These are phyloP conservation scores for Chlamydomonas incerta DNA, from an alignment of 139 green algal genomes.

Conservation along the genomic window DNA sequence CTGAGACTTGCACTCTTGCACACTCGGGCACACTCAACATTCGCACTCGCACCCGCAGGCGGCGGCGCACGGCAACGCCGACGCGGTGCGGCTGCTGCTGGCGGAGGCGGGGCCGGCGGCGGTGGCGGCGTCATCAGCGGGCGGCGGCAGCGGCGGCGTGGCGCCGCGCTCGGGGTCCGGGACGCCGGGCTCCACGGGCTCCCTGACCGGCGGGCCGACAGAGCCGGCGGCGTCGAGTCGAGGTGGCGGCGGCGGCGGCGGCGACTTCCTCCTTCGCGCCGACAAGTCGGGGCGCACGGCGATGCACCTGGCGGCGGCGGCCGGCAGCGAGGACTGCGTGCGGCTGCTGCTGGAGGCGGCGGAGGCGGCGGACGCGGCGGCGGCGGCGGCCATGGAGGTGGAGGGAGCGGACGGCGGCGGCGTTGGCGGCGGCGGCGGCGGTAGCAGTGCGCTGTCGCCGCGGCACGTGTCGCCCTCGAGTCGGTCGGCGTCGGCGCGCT, in stretches of 20 bases:
- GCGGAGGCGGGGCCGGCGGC: background rate
- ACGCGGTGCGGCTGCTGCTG: slow-evolving; percentile 4
- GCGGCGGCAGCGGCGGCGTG: no score
- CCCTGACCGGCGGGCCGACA: no score
- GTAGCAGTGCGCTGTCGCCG: background rate
- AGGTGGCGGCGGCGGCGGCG: no score
- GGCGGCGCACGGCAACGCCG: background rate
- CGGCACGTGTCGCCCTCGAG: background rate
- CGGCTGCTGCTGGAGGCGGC: slow-evolving; percentile 6
- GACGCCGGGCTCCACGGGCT: no score
- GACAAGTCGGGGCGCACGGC: slow-evolving; percentile 21
- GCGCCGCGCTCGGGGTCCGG: no score
- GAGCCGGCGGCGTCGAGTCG: no score
- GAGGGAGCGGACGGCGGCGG: slow-evolving; percentile 3
- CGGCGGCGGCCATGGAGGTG: background rate
- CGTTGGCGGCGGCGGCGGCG: background rate
- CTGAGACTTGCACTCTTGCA: no score
- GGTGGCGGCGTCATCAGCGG: no score
- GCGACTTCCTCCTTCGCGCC: background rate
- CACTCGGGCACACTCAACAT: no score
- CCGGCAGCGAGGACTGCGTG: background rate
- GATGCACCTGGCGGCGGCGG: slow-evolving; percentile 6
- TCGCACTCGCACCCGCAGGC: no score
- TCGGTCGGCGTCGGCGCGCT: background rate
- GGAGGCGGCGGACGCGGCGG: background rate